phyloP scores from a whole-genome alignment of 202 grass and related monocot species.

The Thinopyrum obtusiflorum region DNA sequence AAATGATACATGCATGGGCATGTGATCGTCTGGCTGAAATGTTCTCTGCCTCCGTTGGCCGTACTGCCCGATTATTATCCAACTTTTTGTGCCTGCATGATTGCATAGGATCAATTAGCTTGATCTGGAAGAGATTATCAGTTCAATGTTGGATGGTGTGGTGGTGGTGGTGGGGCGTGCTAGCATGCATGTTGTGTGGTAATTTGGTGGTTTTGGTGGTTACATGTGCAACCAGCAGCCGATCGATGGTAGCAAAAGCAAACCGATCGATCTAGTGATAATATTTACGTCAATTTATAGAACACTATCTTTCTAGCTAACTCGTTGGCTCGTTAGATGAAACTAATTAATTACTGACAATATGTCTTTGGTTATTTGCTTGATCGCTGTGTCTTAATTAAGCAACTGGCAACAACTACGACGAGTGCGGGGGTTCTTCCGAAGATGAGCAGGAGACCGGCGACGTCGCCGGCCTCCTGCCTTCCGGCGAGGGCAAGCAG shows the following conservation, averaged over 20 bases:
- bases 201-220: background rate
- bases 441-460: constrained; percentile 45
- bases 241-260: too few species aligned
- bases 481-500: constrained; percentile 47
- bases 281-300: too few species aligned
- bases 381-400: background rate
- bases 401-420: constrained; percentile 21
- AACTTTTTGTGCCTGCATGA: background rate
- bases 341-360: background rate
- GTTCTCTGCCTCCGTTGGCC: background rate
- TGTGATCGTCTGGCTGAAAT: background rate
- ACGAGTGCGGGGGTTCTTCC: constrained; percentile 37
- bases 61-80: background rate
- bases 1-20: background rate
- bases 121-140: background rate
- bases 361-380: background rate
- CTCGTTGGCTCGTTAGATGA: too few species aligned
- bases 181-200: background rate
- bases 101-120: background rate
- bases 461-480: constrained; percentile 8
- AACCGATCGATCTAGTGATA: too few species aligned
- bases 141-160: background rate
- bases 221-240: background rate
- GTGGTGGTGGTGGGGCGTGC: background rate
- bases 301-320: too few species aligned